Percentiles rank a stretch among this genome's conserved stretches.
Evolutionary conservation across 2,329 filamentous ascomycete genomes (phyloP).

Genomic region (Drechslerella dactyloides): DNA sequence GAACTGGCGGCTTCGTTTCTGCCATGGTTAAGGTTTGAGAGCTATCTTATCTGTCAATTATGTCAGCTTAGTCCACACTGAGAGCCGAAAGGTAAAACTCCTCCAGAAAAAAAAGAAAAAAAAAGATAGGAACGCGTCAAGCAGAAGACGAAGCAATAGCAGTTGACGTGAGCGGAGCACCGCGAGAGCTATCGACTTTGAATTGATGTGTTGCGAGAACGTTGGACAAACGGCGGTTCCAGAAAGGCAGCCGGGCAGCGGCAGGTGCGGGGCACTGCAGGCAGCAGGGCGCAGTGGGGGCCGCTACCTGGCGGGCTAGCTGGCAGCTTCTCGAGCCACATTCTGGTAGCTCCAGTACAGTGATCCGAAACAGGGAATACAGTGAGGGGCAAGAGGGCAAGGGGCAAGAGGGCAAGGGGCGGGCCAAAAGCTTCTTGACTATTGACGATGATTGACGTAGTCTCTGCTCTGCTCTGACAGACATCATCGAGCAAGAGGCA

Average conservation of each 20-base stretch:
- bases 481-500: background rate
- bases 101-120: background rate
- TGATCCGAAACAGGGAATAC: slow-evolving; percentile 47
- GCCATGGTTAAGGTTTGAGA: slow-evolving; percentile 34
- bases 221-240: slow-evolving; percentile 14
- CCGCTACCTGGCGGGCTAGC: slow-evolving; percentile 11
- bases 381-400: too few relatives aligned
- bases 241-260: slow-evolving; percentile 20
- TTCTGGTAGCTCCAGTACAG: slow-evolving; percentile 36
- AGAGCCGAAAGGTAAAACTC: background rate
- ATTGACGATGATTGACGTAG: slow-evolving; percentile 31
- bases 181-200: too few relatives aligned
- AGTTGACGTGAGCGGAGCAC: too few relatives aligned
- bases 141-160: background rate
- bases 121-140: background rate
- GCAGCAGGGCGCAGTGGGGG: slow-evolving; percentile 29
- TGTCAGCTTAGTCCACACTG: too few relatives aligned
- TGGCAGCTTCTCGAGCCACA: background rate
- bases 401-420: slow-evolving; percentile 4
- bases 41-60: background rate
- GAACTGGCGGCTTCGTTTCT: slow-evolving; percentile 8
- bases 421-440: slow-evolving; percentile 11
- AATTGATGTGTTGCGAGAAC: slow-evolving; percentile 36
- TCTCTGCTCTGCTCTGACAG: background rate
- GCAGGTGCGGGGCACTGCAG: slow-evolving; percentile 35